Evolutionary conservation across 768 basidiomycete genomes (phyloP), one percentile per base, ranked within the genome.

Genomic region (Lactarius hatsudake): DNA sequence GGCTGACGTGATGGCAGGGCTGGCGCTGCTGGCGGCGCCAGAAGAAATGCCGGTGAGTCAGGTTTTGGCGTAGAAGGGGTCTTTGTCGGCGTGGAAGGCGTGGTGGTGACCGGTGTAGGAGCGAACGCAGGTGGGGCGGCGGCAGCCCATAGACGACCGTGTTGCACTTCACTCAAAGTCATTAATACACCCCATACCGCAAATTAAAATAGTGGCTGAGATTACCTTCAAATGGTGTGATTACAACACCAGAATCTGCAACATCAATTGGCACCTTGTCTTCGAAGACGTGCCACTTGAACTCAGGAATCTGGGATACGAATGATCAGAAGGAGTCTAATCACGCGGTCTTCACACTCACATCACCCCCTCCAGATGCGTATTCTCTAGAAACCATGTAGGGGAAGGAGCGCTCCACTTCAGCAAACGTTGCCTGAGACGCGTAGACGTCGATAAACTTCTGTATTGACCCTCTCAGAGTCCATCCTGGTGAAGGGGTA

Each of bases 311-410:
- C 87, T 94, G 67, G 20, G 51, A 34, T 45, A 45, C 57, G 60
- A 71, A 58, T 54, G 43, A 51, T 20, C n/a, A 61, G 53, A 54
- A 34, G 23, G 55, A 20, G 30, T 23, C 26, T 36, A n/a, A 56
- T 40, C 30, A 4, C 51, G 43, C 43, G 32, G 20, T 51, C 26
- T 54, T 36, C 36, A 75, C 82, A 75, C 82, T 70, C 71, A 89
- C 91, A 78, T 90, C 89, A 45, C 90, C 90, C 40, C 90, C 87
- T 61, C 91, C 89, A n/a, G 90, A 88, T 2, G 89, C 89, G 69
- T 84, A 87, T 66, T 89, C 88, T 72, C 84, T 89, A 7, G 85
- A 78, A 20, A 93, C 87, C 28, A 94, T 82, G 76, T 95, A 96
- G 15, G 93, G 93, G 77, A 93, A 94, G 4, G 90, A 80, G 64